Evolutionary conservation across 2,329 filamentous ascomycete genomes (phyloP).

Genomic region (Epichloe sp.): DNA sequence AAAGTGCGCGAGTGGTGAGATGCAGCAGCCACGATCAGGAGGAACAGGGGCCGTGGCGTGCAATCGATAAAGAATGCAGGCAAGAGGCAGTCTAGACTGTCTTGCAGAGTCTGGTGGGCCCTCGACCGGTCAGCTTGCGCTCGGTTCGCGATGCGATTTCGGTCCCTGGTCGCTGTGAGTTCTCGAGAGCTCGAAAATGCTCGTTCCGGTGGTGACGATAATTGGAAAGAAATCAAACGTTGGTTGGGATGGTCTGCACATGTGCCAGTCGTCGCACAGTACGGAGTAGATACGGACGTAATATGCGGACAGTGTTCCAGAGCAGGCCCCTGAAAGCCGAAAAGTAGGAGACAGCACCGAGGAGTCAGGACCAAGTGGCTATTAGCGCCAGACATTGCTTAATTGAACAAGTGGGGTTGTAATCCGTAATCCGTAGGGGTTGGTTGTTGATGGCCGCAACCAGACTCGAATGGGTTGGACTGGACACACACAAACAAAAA

Average conservation of each 20-base stretch:
- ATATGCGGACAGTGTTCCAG: conserved; percentile 2
- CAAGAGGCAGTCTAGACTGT: too few relatives aligned
- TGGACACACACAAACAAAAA: too few relatives aligned
- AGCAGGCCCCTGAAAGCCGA: conserved; percentile 4
- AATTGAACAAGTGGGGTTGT: too few relatives aligned
- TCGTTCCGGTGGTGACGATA: neutral
- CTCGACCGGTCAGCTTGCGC: too few relatives aligned
- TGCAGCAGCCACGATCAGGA: neutral
- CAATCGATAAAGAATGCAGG: neutral
- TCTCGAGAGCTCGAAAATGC: neutral
- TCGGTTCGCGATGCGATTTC: neutral
- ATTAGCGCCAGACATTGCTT: too few relatives aligned
- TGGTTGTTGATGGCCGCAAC: too few relatives aligned
- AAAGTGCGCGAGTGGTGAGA: neutral
- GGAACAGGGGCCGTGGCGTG: neutral
- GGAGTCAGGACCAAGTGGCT: too few relatives aligned
- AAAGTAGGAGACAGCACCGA: neutral
- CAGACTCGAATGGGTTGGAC: too few relatives aligned
- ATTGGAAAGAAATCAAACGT: neutral
- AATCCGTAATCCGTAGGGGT: too few relatives aligned
- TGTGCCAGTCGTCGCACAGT: too few relatives aligned
- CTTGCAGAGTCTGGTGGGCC: too few relatives aligned
- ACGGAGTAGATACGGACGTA: neutral
- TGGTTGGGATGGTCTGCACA: neutral
- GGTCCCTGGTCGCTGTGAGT: neutral